Evolutionary conservation across 306 rosid genomes (phyloP).

Genomic region (Vicia villosa): DNA sequence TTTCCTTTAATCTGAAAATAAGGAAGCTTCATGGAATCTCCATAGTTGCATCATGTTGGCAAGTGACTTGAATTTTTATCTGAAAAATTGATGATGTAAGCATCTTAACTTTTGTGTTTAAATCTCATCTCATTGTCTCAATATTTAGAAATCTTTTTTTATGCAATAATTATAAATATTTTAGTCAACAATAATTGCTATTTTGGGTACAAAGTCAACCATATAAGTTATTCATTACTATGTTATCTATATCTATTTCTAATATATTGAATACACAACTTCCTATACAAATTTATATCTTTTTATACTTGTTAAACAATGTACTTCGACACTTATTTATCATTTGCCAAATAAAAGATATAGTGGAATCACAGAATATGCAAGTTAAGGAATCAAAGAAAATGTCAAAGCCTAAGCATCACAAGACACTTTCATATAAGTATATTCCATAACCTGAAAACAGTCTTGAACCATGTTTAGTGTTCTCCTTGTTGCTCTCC

Average conservation of each 20-base stretch:
- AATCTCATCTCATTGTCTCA: no score
- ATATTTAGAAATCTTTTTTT: no score
- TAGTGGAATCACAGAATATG: neutral
- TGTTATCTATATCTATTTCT: neutral
- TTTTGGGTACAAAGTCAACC: no score
- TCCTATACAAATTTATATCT: no score
- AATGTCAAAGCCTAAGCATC: neutral
- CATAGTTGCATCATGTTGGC: constrained; percentile 88
- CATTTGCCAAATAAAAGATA: neutral
- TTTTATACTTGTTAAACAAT: neutral
- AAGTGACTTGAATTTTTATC: constrained; percentile 78
- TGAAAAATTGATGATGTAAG: no score
- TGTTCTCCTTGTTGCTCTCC: constrained; percentile 32
- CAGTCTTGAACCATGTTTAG: constrained; percentile 39
- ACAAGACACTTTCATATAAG: neutral
- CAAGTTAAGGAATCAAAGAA: neutral
- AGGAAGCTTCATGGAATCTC: constrained; percentile 78
- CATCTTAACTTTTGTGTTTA: no score
- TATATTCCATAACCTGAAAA: neutral
- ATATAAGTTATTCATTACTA: neutral
- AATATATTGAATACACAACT: neutral
- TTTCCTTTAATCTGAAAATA: constrained; percentile 88
- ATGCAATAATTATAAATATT: no score
- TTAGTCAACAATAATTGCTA: no score
- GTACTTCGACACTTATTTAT: no score